These are phyloP conservation scores for Dendrobium officinale DNA, from an alignment of 106 monocot species.

Conservation along the genomic window DNA sequence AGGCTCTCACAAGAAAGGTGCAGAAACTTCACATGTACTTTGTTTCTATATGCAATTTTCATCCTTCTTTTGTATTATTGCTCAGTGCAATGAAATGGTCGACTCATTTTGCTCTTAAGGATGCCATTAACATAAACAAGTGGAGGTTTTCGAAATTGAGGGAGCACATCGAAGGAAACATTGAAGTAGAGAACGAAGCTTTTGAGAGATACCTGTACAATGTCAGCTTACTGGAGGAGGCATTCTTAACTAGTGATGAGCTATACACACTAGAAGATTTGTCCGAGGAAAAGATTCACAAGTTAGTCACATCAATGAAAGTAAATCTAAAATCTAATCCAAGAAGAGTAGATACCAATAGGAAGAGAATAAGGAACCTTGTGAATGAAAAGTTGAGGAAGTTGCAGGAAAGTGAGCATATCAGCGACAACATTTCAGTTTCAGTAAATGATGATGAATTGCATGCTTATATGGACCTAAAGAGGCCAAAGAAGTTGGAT, in stretches of 20 bases:
- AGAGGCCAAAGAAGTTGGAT: conserved; percentile 20
- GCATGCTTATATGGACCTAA: conserved; percentile 12
- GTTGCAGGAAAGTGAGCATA: conserved; percentile 9
- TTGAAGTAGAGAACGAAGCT: conserved; percentile 82
- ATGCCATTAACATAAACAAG: conserved; percentile 62
- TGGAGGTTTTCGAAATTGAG: conserved; percentile 80
- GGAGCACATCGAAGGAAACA: conserved; percentile 52
- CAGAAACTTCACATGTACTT: background rate
- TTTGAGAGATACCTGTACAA: conserved; percentile 78
- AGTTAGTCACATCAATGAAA: conserved; percentile 34
- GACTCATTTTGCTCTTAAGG: conserved; percentile 27
- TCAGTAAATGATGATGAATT: conserved; percentile 16
- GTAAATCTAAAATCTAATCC: conserved; percentile 35
- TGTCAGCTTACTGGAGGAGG: conserved; percentile 64
- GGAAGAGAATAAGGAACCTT: conserved; percentile 25
- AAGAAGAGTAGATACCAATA: conserved; percentile 20
- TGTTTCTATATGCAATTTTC: background rate
- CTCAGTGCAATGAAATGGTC: background rate
- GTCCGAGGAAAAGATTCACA: conserved; percentile 22
- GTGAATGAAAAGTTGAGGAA: conserved; percentile 33
- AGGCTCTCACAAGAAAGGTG: conserved; percentile 75
- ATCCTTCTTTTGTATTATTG: background rate
- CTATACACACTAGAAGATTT: background rate
- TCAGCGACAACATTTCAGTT: background rate
- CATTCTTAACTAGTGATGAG: conserved; percentile 21